A percentile compares a stretch with the other conserved stretches of the same genome.
Evolutionary conservation across 2,329 filamentous ascomycete genomes (phyloP).

Genomic region (Xenoacremonium recifei): DNA sequence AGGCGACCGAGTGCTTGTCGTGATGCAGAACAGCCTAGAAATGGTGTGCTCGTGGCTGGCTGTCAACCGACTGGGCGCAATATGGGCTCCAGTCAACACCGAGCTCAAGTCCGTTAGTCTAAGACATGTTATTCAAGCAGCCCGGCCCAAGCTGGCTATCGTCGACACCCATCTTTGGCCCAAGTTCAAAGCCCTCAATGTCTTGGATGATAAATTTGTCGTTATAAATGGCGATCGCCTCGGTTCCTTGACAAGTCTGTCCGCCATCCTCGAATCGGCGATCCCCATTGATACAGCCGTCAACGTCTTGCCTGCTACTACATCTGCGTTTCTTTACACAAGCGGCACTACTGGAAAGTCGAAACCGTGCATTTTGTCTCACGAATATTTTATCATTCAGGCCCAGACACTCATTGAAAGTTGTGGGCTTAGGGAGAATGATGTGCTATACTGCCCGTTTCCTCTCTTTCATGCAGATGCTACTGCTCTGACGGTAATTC

Average conservation of each 20-base stretch:
- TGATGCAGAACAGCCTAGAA: conserved; percentile 4
- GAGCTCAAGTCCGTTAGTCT: conserved; percentile 5
- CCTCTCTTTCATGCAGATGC: conserved; percentile 4
- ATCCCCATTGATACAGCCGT: not conserved
- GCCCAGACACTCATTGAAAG: conserved; percentile 3
- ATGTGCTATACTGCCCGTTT: conserved; percentile 4
- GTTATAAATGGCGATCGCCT: not conserved
- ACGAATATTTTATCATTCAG: conserved; percentile 7
- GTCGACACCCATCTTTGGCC: not conserved
- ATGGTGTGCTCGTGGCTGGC: conserved; percentile 3
- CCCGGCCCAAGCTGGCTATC: conserved; percentile 2
- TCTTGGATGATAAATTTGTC: not conserved
- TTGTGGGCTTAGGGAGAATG: not conserved
- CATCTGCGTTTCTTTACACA: conserved; percentile 7
- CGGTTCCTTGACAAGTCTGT: not conserved
- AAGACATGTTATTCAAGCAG: conserved; percentile 6
- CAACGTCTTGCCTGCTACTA: not conserved
- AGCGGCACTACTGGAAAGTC: conserved; percentile 9
- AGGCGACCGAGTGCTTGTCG: conserved; percentile 2
- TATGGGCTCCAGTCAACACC: conserved; percentile 6
- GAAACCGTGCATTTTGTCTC: conserved; percentile 5
- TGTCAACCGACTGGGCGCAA: conserved; percentile 5
- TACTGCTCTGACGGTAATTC: conserved; percentile 1
- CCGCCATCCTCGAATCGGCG: not conserved
- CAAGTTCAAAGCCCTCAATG: not conserved